Evolutionary conservation across 257 asterid species (phyloP), one percentile per base, ranked within the genome.

Genomic region (Nicotiana otophora): DNA sequence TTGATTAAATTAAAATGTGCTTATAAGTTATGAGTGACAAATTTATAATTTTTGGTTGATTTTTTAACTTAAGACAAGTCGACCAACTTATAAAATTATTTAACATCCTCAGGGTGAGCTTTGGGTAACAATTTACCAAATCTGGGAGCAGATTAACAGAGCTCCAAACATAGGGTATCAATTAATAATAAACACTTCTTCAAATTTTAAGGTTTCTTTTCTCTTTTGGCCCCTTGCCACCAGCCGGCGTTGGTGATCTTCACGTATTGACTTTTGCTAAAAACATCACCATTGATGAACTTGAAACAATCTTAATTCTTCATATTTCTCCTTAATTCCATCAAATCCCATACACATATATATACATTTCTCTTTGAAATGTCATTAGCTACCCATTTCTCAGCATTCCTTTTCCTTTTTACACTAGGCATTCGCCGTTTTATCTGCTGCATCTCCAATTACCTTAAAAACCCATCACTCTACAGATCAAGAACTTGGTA

Each of bases 341-440:
- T n/a, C 81, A 1, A 10, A 78, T 28, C 36, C 64, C 30, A 15
- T 10, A 16, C 1, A 58, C 17, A n/a, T 15, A 12, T 31, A 30
- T 30, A 33, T 3, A 0, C 51, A 42, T 42, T 42, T 42, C 51
- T 42, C 4, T 42, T 7, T 60, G 5, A 60, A 55, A 76, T 94
- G 60, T 85, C 97, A 19, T 85, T 95, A 80, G 95, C 98, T 4
- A 83, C 96, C 84, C 95, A 92, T 90, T 87, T 95, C 79, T 76
- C 94, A 9, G 93, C 97, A 60, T 92, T 92, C 81, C 85, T 95
- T 77, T 82, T 95, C 86, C 93, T 95, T 63, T 84, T 87, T 33
- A 91, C 97, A 14, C 46, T 93, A 3, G 97, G 97, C 60, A 69
- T 88, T 78, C 97, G 92, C 87, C 94, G 98, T 79, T 89, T 92